phyloP scores from a whole-genome alignment of 2,329 filamentous ascomycete genomes.

The Aspergillus ochraceoroseus region DNA sequence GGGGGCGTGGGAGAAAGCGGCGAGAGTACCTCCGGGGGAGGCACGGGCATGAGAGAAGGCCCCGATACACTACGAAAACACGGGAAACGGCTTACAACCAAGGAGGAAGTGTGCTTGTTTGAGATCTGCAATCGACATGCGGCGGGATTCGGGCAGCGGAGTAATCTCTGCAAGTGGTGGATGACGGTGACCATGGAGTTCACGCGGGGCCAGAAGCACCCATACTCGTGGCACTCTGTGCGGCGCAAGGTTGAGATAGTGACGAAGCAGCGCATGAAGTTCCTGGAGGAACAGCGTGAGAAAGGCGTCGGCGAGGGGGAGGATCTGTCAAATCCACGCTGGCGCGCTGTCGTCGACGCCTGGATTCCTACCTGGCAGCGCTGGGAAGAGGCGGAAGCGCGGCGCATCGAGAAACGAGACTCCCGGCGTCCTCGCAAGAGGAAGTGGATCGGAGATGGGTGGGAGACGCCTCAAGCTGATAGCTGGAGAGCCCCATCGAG shows the following conservation, averaged over 20 bases:
- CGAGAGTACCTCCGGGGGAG: slow-evolving; percentile 3
- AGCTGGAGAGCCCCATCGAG: slow-evolving; percentile 11
- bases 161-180: slow-evolving; percentile 44
- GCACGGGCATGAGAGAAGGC: slow-evolving; percentile 1
- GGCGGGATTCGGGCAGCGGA: slow-evolving; percentile 37
- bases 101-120: slow-evolving; percentile 40
- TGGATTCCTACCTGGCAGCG: slow-evolving; percentile 42
- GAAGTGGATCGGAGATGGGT: slow-evolving; percentile 18
- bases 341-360: slow-evolving; percentile 38
- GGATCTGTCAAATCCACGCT: slow-evolving; percentile 36
- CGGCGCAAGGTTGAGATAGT: slow-evolving; percentile 41
- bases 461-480: slow-evolving; percentile 2
- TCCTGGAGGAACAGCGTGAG: slow-evolving; percentile 34
- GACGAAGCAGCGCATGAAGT: slow-evolving; percentile 41
- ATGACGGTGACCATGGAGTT: slow-evolving; percentile 38
- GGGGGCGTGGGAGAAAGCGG: slow-evolving; percentile 7
- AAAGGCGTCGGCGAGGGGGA: slow-evolving; percentile 25
- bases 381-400: slow-evolving; percentile 38
- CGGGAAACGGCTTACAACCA: slow-evolving; percentile 39
- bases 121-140: slow-evolving; percentile 40
- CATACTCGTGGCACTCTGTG: slow-evolving; percentile 43
- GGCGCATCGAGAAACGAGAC: slow-evolving; percentile 38
- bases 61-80: slow-evolving; percentile 29
- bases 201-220: slow-evolving; percentile 35
- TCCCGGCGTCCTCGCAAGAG: slow-evolving; percentile 31